Evolutionary conservation across 306 rosid genomes (phyloP), one percentile per base, ranked within the genome.

Genomic region (Trifolium subterraneum): DNA sequence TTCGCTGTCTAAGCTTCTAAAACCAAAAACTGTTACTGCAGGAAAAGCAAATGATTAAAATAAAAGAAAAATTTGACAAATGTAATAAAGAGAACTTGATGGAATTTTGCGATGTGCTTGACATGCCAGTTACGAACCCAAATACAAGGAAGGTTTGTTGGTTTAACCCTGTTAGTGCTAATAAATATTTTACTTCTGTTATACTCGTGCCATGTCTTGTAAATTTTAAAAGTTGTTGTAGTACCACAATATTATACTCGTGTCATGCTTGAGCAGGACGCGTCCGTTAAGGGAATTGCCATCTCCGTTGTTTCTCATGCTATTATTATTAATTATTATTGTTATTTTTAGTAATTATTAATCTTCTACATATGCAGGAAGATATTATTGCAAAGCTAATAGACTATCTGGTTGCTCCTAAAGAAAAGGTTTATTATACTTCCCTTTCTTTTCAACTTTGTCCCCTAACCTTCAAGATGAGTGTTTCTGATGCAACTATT

Each of bases 11-110:
- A 29, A 29, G 6, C 33, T 29, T 29, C 76, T 63, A 59, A 69
- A 76, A 68, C 63, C 38, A 52, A 41, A 60, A 59, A 12, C 60
- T 62, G 27, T 70, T 61, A 44, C 79, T 80, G 85, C 90, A 92
- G 99, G 99, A 90, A 59, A 95, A 92, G 72, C 99, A 92, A 73
- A 90, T 85, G 92, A 72, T 62, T 61, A 95, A 92, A 88, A 87
- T 95, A 31, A 92, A 80, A 80, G 99, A 92, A 80, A 95, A 95
- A 74, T 42, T 95, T 59, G 99, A 95, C 85, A 95, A 90, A 74
- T 92, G 96, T 66, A 87, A 88, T 69, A 95, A 90, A 86, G 99
- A 95, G 84, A 92, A 87, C 72, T 78, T 95, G 58, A 65, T 90
- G 87, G 99, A 95, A 73, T 86, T 92, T 79, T 90, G 97, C 4